Base-by-base conservation (phyloP, 2,329 filamentous ascomycete genomes). In the Cephalotrichum gorgonifer region DNA sequence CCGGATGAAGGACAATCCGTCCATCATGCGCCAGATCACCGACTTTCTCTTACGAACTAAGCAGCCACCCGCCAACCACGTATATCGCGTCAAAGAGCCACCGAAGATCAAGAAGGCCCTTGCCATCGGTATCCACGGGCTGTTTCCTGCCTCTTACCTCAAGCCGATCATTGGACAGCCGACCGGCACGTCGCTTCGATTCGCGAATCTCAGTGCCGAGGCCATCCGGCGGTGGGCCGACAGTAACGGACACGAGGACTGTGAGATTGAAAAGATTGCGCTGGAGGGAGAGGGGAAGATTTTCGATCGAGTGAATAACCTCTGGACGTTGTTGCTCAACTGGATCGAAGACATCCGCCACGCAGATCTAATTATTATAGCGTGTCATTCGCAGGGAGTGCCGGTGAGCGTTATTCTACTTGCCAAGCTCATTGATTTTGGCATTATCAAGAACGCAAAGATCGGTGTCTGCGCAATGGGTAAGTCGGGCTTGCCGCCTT, bases 251-350 rank as follows among this genome's bases (percentile, higher is more conserved):
- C 88, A 83, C 52, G 69, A 74, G 2, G 85, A 89, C 53, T 82
- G 78, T 53, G 85, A 94, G 56, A 88, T 98, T 49, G 89, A 96
- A 60, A 96, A 94, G 62, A 86, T 97, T 14, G 88, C 91, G 1
- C 75, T 98, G 1, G 93, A 98, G 67, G 91, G 91, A 22, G 93
- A 98, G 66, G 93, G 93, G 23, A 88, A 87, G 62, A 93, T 98
- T 43, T 78, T 78, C 3, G 90, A 97, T 54, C 79, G 93, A 6
- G 88, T 97, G 1, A 86, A 94, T 52, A 86, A 94, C 35, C 70
- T 98, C 6, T 98, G 93, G 93, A 95, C 91, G 64, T 74, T 97
- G 9, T 73, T 98, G 49, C 74, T 96, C 26, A 96, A 96, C 63
- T 95, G 89, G 88, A 87, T 96, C 54, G 88, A 95, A 33, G 84